Evolutionary conservation across 257 asterid species (phyloP).

Genomic region (Rhazya stricta): DNA sequence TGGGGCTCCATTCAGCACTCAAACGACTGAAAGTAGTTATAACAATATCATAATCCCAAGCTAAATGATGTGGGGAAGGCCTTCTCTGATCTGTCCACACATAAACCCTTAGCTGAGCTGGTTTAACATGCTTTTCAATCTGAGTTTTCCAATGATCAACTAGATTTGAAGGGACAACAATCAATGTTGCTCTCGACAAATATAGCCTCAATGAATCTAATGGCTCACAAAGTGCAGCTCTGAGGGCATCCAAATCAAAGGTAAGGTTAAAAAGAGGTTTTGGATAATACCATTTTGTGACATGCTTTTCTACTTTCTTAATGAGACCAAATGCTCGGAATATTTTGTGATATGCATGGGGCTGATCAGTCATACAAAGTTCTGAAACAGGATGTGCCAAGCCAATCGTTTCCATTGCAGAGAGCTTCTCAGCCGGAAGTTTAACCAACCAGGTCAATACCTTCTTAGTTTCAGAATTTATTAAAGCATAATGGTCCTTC

Average conservation of each 20-base stretch:
- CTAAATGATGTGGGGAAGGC: constrained; percentile 74
- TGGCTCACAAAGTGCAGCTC: constrained; percentile 86
- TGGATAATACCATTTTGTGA: constrained; percentile 83
- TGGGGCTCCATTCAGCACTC: constrained; percentile 95
- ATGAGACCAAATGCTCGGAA: constrained; percentile 87
- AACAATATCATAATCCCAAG: constrained; percentile 94
- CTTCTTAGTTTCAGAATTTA: constrained; percentile 62
- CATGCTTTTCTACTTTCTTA: constrained; percentile 54
- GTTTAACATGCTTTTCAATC: constrained; percentile 74
- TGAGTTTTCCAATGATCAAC: constrained; percentile 95
- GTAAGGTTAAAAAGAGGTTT: constrained; percentile 54
- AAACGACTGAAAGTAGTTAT: constrained; percentile 90
- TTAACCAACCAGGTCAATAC: constrained; percentile 89
- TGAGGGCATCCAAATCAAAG: constrained; percentile 85
- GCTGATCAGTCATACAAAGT: constrained; percentile 44
- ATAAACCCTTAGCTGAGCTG: constrained; percentile 75
- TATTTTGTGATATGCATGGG: constrained; percentile 62
- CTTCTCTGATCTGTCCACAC: constrained; percentile 78
- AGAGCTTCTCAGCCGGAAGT: constrained; percentile 66
- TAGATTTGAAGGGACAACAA: constrained; percentile 86
- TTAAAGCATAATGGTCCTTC: constrained; percentile 53
- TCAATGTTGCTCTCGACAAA: constrained; percentile 79
- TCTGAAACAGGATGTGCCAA: constrained; percentile 68
- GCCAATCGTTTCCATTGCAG: constrained; percentile 85
- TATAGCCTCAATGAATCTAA: constrained; percentile 66